These are phyloP conservation scores for Colletotrichum australisinense DNA, from an alignment of 2,329 filamentous ascomycete species.

Conservation along the genomic window DNA sequence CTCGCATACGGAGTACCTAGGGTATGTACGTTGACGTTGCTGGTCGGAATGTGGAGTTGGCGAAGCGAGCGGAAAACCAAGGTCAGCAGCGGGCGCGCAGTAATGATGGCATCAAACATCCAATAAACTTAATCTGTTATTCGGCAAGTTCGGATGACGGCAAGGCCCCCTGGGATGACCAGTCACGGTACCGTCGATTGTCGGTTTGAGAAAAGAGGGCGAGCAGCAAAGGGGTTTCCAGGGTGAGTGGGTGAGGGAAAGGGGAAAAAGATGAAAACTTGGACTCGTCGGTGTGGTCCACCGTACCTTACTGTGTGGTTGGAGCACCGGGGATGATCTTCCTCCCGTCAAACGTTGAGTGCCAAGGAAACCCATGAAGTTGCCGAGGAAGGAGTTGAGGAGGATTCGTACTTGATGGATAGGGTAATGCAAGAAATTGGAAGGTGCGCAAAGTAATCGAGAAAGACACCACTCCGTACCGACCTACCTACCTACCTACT, in stretches of 20 bases:
- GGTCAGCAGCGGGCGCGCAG: background rate
- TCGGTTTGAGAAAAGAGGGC: constrained; percentile 24
- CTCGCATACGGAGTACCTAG: too few species aligned
- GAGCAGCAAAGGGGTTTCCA: background rate
- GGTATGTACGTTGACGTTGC: background rate
- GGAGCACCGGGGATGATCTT: background rate
- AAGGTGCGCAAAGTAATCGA: too few species aligned
- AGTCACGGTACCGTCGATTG: background rate
- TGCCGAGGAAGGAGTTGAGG: background rate
- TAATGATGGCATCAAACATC: constrained; percentile 25
- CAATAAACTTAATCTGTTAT: constrained; percentile 24
- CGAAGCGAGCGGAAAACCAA: background rate
- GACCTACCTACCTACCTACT: too few species aligned
- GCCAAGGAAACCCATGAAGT: background rate
- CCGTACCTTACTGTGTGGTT: constrained; percentile 3
- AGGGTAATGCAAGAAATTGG: background rate
- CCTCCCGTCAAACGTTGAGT: constrained; percentile 5
- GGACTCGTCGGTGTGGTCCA: background rate
- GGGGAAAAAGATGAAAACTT: background rate
- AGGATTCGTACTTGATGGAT: background rate
- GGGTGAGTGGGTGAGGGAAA: background rate
- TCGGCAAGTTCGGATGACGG: constrained; percentile 30
- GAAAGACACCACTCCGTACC: background rate
- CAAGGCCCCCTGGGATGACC: background rate
- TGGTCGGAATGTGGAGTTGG: background rate